Base-by-base conservation (phyloP, 345 rosid genomes). In the Hibiscus trionum region DNA sequence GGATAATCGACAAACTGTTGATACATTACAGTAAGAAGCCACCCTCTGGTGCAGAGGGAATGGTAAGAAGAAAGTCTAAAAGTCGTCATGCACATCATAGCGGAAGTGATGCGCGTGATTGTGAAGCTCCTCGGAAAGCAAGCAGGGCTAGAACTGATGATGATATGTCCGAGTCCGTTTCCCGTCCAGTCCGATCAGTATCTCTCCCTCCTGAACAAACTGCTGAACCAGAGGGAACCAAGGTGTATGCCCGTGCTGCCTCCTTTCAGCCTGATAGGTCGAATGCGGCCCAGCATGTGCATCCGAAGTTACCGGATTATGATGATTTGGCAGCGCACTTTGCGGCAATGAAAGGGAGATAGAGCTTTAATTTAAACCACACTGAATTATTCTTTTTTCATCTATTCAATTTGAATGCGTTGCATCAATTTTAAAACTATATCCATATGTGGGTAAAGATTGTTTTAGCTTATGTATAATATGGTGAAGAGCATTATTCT, bases 261-360 rank as follows among this genome's bases (percentile, higher is more conserved):
- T 80, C 99, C 42, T 89, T 95, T 49, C 94, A 90, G 78, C 86
- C 90, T 4, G 97, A 86, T 60, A 78, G 89, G 72, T 84, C 88
- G 1, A 79, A 65, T 71, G 76, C 79, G 27, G 93, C 95, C 8
- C 80, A 82, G 69, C 99, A 95, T 49, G 99, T 95, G 77, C 99
- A 95, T 81, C 99, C 98, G 1, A 95, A 90, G 78, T 82, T 95
- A 75, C 99, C 99, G 4, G 87, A 95, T 77, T 95, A 90, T 59
- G 99, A 95, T 53, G 97, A 89, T 74, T 79, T 95, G 87, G 97
- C 99, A 4, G 98, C 99, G 4, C 85, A 88, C 14, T 81, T 95
- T 75, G 90, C 99, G 4, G 90, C 94, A 50, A 85, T 92, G 66
- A 90, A 84, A 79, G 98, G 96, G 71, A 87, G 85, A 69, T 92